Base-by-base conservation (phyloP, 164 flowering plant genomes). In the Annona cherimola region DNA sequence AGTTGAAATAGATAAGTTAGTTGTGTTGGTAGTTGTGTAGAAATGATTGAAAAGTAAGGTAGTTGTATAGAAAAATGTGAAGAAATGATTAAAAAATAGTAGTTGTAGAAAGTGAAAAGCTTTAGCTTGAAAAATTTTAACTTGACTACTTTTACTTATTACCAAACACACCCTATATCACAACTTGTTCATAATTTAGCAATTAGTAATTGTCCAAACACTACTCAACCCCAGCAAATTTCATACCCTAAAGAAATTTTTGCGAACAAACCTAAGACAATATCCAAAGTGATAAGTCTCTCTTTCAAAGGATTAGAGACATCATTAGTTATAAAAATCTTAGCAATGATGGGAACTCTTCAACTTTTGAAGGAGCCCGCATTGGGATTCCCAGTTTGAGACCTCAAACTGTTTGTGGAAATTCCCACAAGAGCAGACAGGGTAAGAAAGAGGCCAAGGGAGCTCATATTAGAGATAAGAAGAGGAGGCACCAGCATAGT, bases 261-360 rank as follows among this genome's bases (percentile, higher is more conserved):
- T 3, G 26, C 11, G 43, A 67, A 26, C 64, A 71, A 74, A 74
- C 46, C 70, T 69, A 11, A 35, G 43, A 54, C 20, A 69, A 79
- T 69, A 69, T 45, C 57, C 42, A 71, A 75, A 1, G 70, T 61
- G 18, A 42, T 74, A 18, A 60, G 26, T 68, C 79, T 3, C 85
- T 90, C 20, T 86, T 90, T 74, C 76, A 68, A 62, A 86, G 84
- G 46, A 89, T 91, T 41, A 76, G 83, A 45, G 83, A 81, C 69
- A 86, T 91, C 71, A 63, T 91, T 42, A 91, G 91, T 35, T 67
- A 83, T 69, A 84, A 75, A 12, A 75, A 67, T 39, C 69, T 82
- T 7, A 41, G 2, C 9, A 0, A 66, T 0, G 79, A 71, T 55
- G 68, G 61, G 61, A 71, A 41, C 7, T 42, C 81, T n/a, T n/a